Base-by-base conservation (phyloP, 768 basidiomycete genomes). In the Rhizopogon rudus region DNA sequence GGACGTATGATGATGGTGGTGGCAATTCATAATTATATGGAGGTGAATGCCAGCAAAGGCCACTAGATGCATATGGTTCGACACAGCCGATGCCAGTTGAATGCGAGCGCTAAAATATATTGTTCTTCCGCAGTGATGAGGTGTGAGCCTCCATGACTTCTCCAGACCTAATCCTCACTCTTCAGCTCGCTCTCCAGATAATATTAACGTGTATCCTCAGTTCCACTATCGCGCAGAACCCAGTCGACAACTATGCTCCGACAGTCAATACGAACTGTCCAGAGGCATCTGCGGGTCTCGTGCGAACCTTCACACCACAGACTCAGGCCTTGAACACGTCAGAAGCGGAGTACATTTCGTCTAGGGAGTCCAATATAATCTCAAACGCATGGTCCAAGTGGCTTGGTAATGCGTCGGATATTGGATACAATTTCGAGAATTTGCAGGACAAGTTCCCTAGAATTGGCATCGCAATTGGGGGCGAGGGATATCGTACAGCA, bases 401-500 rank as follows among this genome's bases (percentile, higher is more conserved):
- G 84, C 56, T 87, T 43, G 80, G 80, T 1, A 70, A 86, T 59
- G 78, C 75, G 7, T 77, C 78, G 2, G 57, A 64, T 42, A 69
- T 84, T 10, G 80, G 84, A 2, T 87, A 87, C 65, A 69, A 76
- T 54, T 55, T 83, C n/a, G 61, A 73, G 13, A 55, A 60, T 0
- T 79, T 83, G 64, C 61, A 66, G 40, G 67, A 60, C 2, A 65
- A 68, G 25, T 75, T 79, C 53, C 81, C 84, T 8, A 77, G 73
- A 51, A 69, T 88, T 25, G 87, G 80, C 2, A 72, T 88, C 49
- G 87, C 87, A 1, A 70, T 88, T 9, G 83, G 84, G 22, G 90
- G 90, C 2, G 86, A 86, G 13, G 88, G 88, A 0, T 77, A 84
- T 40, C 75, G 90, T 40, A 80, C 87, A 0, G 86, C 86, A 1